Evolutionary conservation across 495 filamentous ascomycete species (phyloP), one percentile per base, ranked within the genome.

Genomic region (Tuber calosporum): DNA sequence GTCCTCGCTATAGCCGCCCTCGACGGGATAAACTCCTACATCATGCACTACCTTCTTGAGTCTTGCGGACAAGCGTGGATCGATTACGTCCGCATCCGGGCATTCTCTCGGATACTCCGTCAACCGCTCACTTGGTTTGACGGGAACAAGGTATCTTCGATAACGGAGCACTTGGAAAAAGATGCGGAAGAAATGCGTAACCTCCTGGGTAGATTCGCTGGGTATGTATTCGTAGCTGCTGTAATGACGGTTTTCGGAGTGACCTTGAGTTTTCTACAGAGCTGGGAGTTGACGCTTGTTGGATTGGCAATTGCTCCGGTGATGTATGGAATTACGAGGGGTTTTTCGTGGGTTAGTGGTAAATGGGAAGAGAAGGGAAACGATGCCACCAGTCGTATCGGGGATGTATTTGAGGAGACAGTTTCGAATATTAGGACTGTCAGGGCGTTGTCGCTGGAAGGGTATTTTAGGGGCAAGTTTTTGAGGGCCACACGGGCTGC

Each of bases 41-140:
- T 87, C 15, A 89, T 88, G 82, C 88, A 91, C 71, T 92, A 90
- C 79, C 80, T 90, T 20, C 84, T 97, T 30, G 92, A 96, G 72
- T 82, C 84, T 26, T 89, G 85, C 39, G 91, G 89, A 4, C 92
- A 97, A 78, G 83, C 85, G 36, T 98, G 95, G 95, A 86, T 93
- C 66, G 90, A 95, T 79, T 79, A 83, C 1, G 85, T 96, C 2
- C 89, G 93, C 1, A 85, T 86, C 22, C 85, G 88, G 82, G 89
- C 92, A 5, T 85, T 97, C 69, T 84, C 85, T 72, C 88, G 88
- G 4, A 87, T 97, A 22, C 84, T 99, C 13, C 85, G 87, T 48
- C 95, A 98, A 81, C 92, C 93, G 19, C 88, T 87, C 75, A 81
- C 86, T n/a, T 99, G 93, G 91, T 97, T 97, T 77, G 91, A 93